These are phyloP conservation scores for Trametes hirsuta DNA, from an alignment of 1,284 basidiomycete genomes.

Conservation along the genomic window DNA sequence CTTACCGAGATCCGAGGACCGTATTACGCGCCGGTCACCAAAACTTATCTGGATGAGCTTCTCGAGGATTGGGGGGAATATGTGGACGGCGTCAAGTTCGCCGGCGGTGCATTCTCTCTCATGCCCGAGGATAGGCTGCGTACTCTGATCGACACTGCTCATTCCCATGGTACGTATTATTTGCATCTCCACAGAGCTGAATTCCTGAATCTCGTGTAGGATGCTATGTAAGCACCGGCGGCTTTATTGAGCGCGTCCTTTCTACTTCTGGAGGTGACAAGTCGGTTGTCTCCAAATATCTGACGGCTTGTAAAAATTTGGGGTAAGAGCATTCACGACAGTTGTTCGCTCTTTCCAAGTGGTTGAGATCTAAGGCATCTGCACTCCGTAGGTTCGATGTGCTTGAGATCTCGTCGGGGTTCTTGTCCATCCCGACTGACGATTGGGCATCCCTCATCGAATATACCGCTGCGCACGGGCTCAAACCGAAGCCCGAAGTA, in stretches of 20 bases:
- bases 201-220: constrained; percentile 13
- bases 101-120: constrained; percentile 48
- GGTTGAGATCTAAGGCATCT: too few species aligned
- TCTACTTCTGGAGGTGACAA: constrained; percentile 41
- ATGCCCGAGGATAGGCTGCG: constrained; percentile 46
- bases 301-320: constrained; percentile 44
- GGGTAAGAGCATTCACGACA: constrained; percentile 31
- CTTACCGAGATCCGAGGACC: constrained; percentile 48
- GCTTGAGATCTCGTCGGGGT: constrained; percentile 48
- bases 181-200: background rate
- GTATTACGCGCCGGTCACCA: constrained; percentile 44
- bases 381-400: constrained; percentile 42
- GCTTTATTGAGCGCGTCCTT: constrained; percentile 47
- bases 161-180: constrained; percentile 40
- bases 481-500: constrained; percentile 51
- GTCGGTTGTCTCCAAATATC: constrained; percentile 42
- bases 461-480: constrained; percentile 42
- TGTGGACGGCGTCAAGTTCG: constrained; percentile 52
- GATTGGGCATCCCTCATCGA: constrained; percentile 48
- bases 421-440: constrained; percentile 49
- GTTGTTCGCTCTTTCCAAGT: background rate
- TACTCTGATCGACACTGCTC: constrained; percentile 43
- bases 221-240: constrained; percentile 48
- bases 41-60: constrained; percentile 43
- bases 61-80: constrained; percentile 45